Conservation (phyloP, 2,329 filamentous ascomycete species). For the Teratosphaeria zuluensis region DNA sequence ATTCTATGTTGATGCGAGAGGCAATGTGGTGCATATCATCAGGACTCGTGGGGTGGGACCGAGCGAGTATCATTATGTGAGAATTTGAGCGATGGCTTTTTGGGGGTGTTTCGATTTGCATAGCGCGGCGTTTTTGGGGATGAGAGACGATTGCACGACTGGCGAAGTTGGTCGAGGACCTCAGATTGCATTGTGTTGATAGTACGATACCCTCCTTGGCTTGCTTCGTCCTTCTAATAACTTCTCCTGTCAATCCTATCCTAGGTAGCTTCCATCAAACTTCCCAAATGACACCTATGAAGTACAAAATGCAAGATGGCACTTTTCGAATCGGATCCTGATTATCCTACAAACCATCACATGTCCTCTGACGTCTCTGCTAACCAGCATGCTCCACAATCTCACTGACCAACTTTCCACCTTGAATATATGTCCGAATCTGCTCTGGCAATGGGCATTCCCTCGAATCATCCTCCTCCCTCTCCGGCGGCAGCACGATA, state of each 20-base stretch:
- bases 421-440: slow-evolving; percentile 69
- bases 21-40: background rate
- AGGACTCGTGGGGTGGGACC: background rate
- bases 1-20: background rate
- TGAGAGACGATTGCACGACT: background rate
- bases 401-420: slow-evolving; percentile 75
- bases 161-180: background rate
- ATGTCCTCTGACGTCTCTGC: slow-evolving; percentile 4
- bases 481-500: slow-evolving; percentile 61
- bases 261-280: background rate
- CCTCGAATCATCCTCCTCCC: slow-evolving; percentile 68
- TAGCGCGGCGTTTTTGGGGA: background rate
- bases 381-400: slow-evolving; percentile 91
- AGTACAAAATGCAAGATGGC: background rate
- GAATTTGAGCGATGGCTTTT: background rate
- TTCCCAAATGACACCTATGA: background rate
- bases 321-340: background rate
- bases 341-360: background rate
- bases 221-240: background rate
- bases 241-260: background rate
- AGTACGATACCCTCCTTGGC: background rate
- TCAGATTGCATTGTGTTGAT: background rate
- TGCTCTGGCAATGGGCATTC: slow-evolving; percentile 85
- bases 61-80: background rate
- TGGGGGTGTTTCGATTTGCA: background rate